Percentiles rank a stretch among this genome's conserved stretches.
These are phyloP conservation scores for Clitocybe nebularis DNA, from an alignment of 1,284 basidiomycete genomes.

Conservation along the genomic window DNA sequence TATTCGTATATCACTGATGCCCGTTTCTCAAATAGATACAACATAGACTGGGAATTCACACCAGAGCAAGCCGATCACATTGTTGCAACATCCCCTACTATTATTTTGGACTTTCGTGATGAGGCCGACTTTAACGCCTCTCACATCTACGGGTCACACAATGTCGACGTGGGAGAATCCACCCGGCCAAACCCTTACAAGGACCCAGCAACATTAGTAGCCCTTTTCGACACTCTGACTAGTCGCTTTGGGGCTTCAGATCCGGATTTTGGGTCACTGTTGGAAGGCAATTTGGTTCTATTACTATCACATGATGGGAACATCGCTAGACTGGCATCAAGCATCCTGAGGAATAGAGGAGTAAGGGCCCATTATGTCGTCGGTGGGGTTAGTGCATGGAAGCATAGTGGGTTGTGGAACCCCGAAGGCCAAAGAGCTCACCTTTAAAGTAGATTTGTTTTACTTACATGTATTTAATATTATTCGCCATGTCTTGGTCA, in stretches of 20 bases:
- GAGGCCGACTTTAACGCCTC: conserved; percentile 11
- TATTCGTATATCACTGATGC: neutral
- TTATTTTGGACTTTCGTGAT: conserved; percentile 16
- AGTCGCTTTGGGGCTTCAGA: conserved; percentile 15
- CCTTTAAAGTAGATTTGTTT: too few relatives aligned
- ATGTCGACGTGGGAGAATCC: conserved; percentile 13
- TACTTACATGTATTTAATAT: too few relatives aligned
- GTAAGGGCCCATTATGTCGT: conserved; percentile 19
- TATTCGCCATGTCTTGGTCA: too few relatives aligned
- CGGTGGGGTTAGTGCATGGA: conserved; percentile 17
- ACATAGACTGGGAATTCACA: conserved; percentile 18
- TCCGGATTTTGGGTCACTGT: conserved; percentile 13
- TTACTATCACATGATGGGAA: conserved; percentile 19
- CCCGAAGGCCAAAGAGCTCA: neutral
- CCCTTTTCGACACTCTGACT: conserved; percentile 12
- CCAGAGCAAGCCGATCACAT: conserved; percentile 11
- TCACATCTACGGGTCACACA: conserved; percentile 9
- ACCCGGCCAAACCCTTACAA: conserved; percentile 15
- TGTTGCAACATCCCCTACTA: conserved; percentile 7
- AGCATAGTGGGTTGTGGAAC: conserved; percentile 16
- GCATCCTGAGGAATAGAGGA: conserved; percentile 20
- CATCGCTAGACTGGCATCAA: conserved; percentile 19
- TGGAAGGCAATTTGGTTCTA: conserved; percentile 16
- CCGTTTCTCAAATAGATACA: conserved; percentile 13
- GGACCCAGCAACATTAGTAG: conserved; percentile 3